Base-by-base conservation (phyloP, 2,329 filamentous ascomycete species). In the Chaetomium sp. region DNA sequence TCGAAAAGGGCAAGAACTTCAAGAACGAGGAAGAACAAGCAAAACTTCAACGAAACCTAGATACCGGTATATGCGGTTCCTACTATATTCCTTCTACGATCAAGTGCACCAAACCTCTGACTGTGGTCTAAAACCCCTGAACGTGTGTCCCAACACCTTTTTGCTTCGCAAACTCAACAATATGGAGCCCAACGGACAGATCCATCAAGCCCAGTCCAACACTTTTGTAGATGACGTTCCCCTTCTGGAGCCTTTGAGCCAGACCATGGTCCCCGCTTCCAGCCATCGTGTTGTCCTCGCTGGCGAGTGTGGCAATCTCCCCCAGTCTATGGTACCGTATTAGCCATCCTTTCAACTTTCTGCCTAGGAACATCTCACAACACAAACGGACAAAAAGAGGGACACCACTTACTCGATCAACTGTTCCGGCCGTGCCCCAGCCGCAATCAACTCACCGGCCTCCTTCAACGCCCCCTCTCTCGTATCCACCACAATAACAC, bases 401-500 rank as follows among this genome's bases (percentile, higher is more conserved):
- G n/a, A 19, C 9, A 53, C 10, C 12, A 74, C 79, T 70, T 67
- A 82, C 80, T 96, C 92, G 0, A 96, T 88, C 3, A 96, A 79
- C 63, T 95, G 86, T 46, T 84, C 79, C 0, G 88, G 84, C 27
- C 77, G 77, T 34, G 96, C 74, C 0, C 84, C 85, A 0, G 89
- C 89, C 61, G 89, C 82, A 8, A 95, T 86, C 48, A 97, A 76
- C 73, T 97, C 92, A 0, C 92, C 92, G 0, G 91, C 88, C 67
- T 96, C 89, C 63, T 85, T 85, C 44, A 96, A 69, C 46, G 87
- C 91, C 0, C 59, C 59, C n/a, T 59, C 57, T 2, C 54, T 41
- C 10, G 59, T 58, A 65, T 90, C 87, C 5, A 90, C 87, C 5
- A 89, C 78, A 33, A 90, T 76, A 11, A 81, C 83, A 72, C 12